Evolutionary conservation across 441 rosid species (phyloP), one percentile per base, ranked within the genome.

Genomic region (Manihot esculenta): DNA sequence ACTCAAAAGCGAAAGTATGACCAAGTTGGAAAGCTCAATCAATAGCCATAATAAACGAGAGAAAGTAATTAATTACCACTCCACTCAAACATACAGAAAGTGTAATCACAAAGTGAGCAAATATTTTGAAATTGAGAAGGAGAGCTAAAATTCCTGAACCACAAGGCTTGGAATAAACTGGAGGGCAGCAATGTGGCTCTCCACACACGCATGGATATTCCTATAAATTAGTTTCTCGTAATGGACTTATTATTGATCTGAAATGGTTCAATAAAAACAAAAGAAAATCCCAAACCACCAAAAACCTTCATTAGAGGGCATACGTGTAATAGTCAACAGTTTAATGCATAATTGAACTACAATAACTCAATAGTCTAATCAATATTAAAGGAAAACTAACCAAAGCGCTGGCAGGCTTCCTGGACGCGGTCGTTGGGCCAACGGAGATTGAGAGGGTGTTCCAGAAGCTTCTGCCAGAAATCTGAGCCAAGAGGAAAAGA

Each of bases 401-500:
- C 91, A 70, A 93, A 83, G 74, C 88, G 85, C 76, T 85, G 79
- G 75, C 92, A 93, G 54, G 99, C 99, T 64, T 90, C 87, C 47
- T 55, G 79, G 72, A 91, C 90, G 2, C 94, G 94, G 68, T 83
- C 78, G 56, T 77, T 66, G 7, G 91, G 86, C 97, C 98, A 95
- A 47, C 78, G 89, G 48, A 90, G 90, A 74, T 84, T 84, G 76
- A 80, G 78, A 57, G 97, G 99, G 70, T 93, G 90, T 79, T 88
- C 91, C 17, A 95, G 85, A 20, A 95, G 95, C 78, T 91, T 89
- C 80, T 87, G 88, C 99, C 99, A 95, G 87, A 88, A 89, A 85
- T 95, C 97, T 13, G 98, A 95, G 48, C 80, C 79, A 63, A 95
- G 71, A 1, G 98, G 97, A 61, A 91, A 88, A 57, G 98, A 88